Base-by-base conservation (phyloP, 805 yeast genomes). In the Kodamaea jinghongensis region DNA sequence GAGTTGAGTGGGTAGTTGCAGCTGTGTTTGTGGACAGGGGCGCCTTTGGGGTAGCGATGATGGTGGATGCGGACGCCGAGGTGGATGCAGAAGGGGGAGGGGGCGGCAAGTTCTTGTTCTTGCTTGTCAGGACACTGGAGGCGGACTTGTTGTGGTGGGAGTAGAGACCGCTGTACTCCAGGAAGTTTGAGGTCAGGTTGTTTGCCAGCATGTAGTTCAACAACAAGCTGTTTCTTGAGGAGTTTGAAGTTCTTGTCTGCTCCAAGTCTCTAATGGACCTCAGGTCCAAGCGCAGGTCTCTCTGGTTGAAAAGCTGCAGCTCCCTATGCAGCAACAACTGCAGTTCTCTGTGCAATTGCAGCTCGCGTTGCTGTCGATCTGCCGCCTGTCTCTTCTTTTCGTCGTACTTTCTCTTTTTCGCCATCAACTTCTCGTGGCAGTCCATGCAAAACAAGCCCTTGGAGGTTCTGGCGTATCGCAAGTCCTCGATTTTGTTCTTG, bases 371-470 rank as follows among this genome's bases (percentile, higher is more conserved):
- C 20, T 40, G 41, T n/a, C 50, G 47, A 27, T 49, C 47, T 31
- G 48, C 58, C 49, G 55, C 36, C 39, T 56, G 61, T 39, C 61
- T 60, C 52, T 64, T 74, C 51, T 65, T 65, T 40, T 67, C 58
- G 49, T 80, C 85, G 49, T 81, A 78, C 47, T 76, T 73, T 50
- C 79, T 81, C 65, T 88, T 83, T 55, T 82, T 83, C 32, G 83
- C 89, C 56, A 90, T 63, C 44, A 91, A 65, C 49, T 80, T 76
- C 55, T 87, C 90, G 63, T 93, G 97, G 60, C 99, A 91, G 20
- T 76, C 71, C 87, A 90, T 87, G 63, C 99, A 91, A 56, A 88
- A 90, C 32, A 91, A 68, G 0, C 98, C 98, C 54, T 86, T 90
- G 30, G 90, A 82, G 0, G 97, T 91, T 55, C 96, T 75, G 11